A percentile compares a stretch with the other conserved stretches of the same genome.
phyloP scores from a whole-genome alignment of 2,329 filamentous ascomycete species.

The Cephalotrichum gorgonifer region DNA sequence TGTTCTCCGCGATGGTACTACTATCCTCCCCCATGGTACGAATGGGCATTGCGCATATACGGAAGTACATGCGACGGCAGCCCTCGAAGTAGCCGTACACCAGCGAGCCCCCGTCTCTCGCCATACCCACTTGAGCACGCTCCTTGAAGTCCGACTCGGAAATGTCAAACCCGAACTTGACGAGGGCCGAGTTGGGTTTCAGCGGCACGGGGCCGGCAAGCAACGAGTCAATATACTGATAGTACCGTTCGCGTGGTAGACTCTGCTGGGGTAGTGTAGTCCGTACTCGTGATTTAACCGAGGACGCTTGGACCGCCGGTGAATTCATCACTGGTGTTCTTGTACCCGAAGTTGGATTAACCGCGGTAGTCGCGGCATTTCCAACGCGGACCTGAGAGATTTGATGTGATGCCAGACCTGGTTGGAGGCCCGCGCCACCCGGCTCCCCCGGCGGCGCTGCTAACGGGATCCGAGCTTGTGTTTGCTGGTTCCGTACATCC shows the following conservation, averaged over 20 bases:
- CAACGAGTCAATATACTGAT: background rate
- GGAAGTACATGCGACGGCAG: background rate
- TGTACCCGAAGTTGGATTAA: background rate
- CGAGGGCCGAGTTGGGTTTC: background rate
- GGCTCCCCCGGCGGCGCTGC: too few species aligned
- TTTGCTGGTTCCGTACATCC: too few species aligned
- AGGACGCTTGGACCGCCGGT: background rate
- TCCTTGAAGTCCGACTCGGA: background rate
- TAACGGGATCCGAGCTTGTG: too few species aligned
- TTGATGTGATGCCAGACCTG: background rate
- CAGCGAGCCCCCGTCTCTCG: background rate
- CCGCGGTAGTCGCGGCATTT: background rate
- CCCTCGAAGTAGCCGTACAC: background rate
- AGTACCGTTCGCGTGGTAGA: constrained; percentile 1
- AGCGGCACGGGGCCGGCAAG: background rate
- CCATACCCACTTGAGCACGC: background rate
- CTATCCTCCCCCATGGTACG: background rate
- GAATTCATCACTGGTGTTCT: too few species aligned
- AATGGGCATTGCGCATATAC: background rate
- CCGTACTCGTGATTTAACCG: background rate
- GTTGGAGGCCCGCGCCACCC: too few species aligned
- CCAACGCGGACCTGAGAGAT: background rate
- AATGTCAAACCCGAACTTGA: background rate
- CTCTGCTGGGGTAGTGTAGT: too few species aligned
- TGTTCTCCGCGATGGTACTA: background rate